Evolutionary conservation across 495 filamentous ascomycete genomes (phyloP).

Genomic region (Neurospora sp.): DNA sequence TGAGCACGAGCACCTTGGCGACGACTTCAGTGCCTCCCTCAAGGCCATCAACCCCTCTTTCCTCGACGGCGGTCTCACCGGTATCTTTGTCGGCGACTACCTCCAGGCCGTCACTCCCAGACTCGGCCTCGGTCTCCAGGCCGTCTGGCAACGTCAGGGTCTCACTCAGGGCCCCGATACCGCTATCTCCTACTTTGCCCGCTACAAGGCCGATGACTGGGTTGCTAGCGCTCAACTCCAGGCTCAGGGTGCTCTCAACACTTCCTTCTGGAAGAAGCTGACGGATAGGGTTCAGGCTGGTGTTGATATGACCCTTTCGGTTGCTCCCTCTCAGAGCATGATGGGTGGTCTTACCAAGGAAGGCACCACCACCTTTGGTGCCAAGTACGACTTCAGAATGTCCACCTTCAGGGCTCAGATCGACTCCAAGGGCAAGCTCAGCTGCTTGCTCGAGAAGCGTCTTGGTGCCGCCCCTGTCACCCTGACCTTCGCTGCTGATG

Average conservation of each 20-base stretch:
- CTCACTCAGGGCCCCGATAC: conserved; percentile 73
- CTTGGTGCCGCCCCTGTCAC: conserved; percentile 72
- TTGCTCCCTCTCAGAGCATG: conserved; percentile 59
- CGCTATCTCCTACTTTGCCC: conserved; percentile 74
- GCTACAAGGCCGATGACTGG: conserved; percentile 86
- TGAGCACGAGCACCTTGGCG: conserved; percentile 87
- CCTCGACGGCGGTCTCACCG: conserved; percentile 84
- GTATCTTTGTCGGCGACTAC: conserved; percentile 91
- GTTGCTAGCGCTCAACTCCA: conserved; percentile 80
- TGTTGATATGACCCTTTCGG: conserved; percentile 84
- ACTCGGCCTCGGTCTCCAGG: conserved; percentile 81
- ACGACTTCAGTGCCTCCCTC: conserved; percentile 82
- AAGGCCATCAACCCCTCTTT: conserved; percentile 91
- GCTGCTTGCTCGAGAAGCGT: conserved; percentile 88
- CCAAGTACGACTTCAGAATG: conserved; percentile 96
- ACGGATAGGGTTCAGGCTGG: conserved; percentile 96
- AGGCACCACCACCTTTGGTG: conserved; percentile 80
- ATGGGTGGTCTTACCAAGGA: conserved; percentile 67
- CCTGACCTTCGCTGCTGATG: conserved; percentile 91
- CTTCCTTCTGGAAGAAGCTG: conserved; percentile 90
- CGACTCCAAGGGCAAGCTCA: conserved; percentile 87
- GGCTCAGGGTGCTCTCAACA: conserved; percentile 69
- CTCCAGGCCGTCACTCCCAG: conserved; percentile 85
- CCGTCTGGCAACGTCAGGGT: conserved; percentile 81
- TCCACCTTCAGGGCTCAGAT: conserved; percentile 92